Conservation (phyloP, 2,329 filamentous ascomycete genomes). For the Trichoderma cornu-damae region DNA sequence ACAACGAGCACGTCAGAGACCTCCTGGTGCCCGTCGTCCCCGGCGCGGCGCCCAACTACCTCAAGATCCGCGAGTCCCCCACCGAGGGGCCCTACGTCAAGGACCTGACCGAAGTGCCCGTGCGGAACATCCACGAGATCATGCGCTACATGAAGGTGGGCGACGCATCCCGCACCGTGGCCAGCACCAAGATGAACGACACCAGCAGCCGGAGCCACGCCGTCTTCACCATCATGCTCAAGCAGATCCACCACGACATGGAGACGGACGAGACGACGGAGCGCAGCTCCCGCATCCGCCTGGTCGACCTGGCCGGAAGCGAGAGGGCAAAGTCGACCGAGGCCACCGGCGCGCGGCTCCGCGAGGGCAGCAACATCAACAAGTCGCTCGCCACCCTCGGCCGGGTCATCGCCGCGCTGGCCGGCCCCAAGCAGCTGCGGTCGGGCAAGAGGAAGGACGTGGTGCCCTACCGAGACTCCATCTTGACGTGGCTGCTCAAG, state of each 20-base stretch:
- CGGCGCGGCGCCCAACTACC: slow-evolving; percentile 77
- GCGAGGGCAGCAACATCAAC: slow-evolving; percentile 98
- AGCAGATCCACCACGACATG: slow-evolving; percentile 96
- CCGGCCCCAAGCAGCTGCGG: slow-evolving; percentile 57
- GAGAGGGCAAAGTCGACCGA: slow-evolving; percentile 94
- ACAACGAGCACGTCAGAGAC: slow-evolving; percentile 98
- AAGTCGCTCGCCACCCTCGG: slow-evolving; percentile 95
- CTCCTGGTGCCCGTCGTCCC: slow-evolving; percentile 69
- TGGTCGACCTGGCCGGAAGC: slow-evolving; percentile 91
- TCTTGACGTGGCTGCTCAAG: slow-evolving; percentile 80
- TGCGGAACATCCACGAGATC: slow-evolving; percentile 81
- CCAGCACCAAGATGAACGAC: slow-evolving; percentile 99
- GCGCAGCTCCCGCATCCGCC: slow-evolving; percentile 82
- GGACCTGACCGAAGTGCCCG: slow-evolving; percentile 88
- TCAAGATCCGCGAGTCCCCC: slow-evolving; percentile 94
- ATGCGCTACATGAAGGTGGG: slow-evolving; percentile 86
- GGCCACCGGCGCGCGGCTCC: slow-evolving; percentile 82
- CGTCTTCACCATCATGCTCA: slow-evolving; percentile 96
- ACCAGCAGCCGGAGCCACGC: slow-evolving; percentile 94
- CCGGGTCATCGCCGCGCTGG: slow-evolving; percentile 88
- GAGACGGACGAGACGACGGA: slow-evolving; percentile 98
- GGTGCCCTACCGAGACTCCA: slow-evolving; percentile 89
- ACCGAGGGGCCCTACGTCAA: slow-evolving; percentile 96
- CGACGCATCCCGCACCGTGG: slow-evolving; percentile 79
- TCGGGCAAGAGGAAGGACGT: slow-evolving; percentile 57